A percentile compares a stretch with the other conserved stretches of the same genome.
Evolutionary conservation across 306 rosid species (phyloP).

Genomic region (Astragalus glycyphyllos): DNA sequence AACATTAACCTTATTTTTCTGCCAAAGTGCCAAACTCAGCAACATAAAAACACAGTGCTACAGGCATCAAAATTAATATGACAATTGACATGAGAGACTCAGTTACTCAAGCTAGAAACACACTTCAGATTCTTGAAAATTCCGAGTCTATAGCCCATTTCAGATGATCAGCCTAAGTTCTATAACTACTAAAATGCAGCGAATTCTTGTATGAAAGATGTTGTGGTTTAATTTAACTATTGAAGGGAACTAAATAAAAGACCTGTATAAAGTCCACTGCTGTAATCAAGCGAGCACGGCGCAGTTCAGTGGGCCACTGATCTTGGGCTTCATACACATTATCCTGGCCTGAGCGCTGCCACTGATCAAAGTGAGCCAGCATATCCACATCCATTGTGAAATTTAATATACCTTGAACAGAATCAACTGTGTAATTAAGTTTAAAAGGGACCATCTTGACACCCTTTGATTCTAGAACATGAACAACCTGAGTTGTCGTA

Average conservation of each 20-base stretch:
- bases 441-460: slow-evolving; percentile 74
- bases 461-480: slow-evolving; percentile 67
- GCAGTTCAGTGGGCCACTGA: slow-evolving; percentile 75
- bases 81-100: neutral
- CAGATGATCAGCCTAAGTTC: neutral
- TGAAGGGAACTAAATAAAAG: slow-evolving; percentile 20
- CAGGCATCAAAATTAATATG: neutral
- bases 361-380: slow-evolving; percentile 80
- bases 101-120: too few species aligned
- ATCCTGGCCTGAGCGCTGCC: slow-evolving; percentile 74
- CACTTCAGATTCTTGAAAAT: neutral
- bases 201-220: slow-evolving; percentile 12
- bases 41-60: neutral
- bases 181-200: slow-evolving; percentile 30
- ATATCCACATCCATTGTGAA: slow-evolving; percentile 86
- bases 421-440: slow-evolving; percentile 65
- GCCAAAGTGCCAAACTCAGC: neutral
- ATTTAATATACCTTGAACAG: slow-evolving; percentile 78
- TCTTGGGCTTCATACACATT: slow-evolving; percentile 77
- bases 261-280: slow-evolving; percentile 84
- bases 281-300: slow-evolving; percentile 63
- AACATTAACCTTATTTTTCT: slow-evolving; percentile 19
- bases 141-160: neutral
- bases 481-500: slow-evolving; percentile 56
- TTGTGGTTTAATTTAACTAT: slow-evolving; percentile 18